Base-by-base conservation (phyloP, 1,139 yeast species). In the Suhomyces chickasaworum region DNA sequence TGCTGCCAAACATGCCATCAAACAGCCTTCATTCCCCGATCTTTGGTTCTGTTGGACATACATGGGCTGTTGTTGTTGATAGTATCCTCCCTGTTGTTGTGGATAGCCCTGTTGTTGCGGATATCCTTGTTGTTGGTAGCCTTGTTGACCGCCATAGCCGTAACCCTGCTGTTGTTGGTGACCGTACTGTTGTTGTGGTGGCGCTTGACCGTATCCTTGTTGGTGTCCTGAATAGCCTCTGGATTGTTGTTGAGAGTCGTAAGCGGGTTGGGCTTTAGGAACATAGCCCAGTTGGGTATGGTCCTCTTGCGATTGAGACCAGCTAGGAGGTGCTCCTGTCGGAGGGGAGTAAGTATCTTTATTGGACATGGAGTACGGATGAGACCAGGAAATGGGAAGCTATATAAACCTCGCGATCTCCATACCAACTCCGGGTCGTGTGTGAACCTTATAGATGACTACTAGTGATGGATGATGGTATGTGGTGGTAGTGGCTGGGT, bases 1-100 rank as follows among this genome's bases (percentile, higher is more conserved):
- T 9, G 88, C 89, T 23, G 84, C 89, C 56, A 84, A 71, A 69
- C 90, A 85, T 4, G 82, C 90, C 66, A 81, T 75, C 59, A 84
- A 73, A 65, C 89, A 84, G 17, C 61, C 60, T 49, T 68, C 66
- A 41, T 71, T 74, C 37, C 64, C 63, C 20, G 66, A 66, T 25
- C 67, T 69, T 46, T 66, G 78, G 56, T 81, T 86, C 48, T 68
- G 75, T 58, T 82, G 87, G 10, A 83, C 88, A 53, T 83, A 83
- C 59, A 82, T 76, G 0, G 87, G 89, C 53, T 78, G 86, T 55
- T 77, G 84, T 56, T 75, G 82, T 39, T 65, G 71, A 51, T 69
- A 68, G 51, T 63, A 63, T 1, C 66, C 65, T 4, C 37, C 37
- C 1, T 29, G 29, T 12, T 39, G 46, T 21, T 45, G 56, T 2